Evolutionary conservation across 2,329 filamentous ascomycete species (phyloP).

Genomic region (Gremmenia infestans): DNA sequence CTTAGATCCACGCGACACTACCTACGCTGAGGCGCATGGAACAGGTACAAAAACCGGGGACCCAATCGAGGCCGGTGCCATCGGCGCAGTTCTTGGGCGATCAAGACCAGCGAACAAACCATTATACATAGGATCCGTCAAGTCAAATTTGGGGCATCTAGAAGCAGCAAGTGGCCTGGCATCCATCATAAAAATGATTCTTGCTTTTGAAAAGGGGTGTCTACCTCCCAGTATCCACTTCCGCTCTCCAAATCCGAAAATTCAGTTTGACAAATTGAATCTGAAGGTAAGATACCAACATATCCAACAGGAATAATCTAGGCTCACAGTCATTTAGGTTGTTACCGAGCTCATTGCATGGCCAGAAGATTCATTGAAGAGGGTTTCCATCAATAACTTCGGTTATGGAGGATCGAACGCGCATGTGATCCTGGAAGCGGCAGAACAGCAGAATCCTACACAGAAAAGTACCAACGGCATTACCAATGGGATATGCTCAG

Average conservation of each 20-base stretch:
- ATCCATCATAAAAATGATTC: conserved; percentile 40
- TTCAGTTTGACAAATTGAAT: background rate
- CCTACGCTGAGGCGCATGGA: no score
- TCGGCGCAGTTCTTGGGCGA: conserved; percentile 9
- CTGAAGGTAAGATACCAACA: background rate
- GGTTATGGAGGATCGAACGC: conserved; percentile 42
- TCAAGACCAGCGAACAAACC: background rate
- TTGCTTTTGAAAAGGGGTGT: conserved; percentile 29
- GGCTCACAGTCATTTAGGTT: no score
- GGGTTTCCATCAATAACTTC: conserved; percentile 33
- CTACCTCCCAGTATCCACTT: conserved; percentile 17
- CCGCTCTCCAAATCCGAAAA: background rate
- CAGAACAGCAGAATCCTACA: no score
- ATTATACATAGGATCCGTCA: conserved; percentile 21
- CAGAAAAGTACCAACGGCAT: no score
- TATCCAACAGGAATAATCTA: background rate
- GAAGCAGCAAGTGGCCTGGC: conserved; percentile 41
- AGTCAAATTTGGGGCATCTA: conserved; percentile 39
- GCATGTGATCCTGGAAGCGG: conserved; percentile 34
- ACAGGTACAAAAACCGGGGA: background rate
- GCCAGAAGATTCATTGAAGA: background rate
- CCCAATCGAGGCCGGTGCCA: conserved; percentile 7
- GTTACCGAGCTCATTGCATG: background rate
- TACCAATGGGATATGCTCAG: background rate
- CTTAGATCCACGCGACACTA: conserved; percentile 13